phyloP scores from a whole-genome alignment of 2,329 filamentous ascomycete species.

The Aspergillus sp. region DNA sequence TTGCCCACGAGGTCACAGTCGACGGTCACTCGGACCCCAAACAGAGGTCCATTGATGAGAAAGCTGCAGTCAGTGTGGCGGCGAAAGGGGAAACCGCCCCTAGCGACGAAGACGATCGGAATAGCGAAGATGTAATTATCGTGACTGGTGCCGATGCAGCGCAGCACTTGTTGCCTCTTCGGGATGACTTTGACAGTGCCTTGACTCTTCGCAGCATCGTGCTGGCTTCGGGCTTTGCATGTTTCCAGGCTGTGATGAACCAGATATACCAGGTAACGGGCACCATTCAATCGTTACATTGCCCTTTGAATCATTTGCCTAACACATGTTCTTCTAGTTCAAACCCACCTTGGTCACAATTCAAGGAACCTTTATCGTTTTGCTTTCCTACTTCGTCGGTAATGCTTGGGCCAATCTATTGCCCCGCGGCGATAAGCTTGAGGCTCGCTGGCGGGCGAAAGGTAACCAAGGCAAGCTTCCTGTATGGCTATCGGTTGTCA shows the following conservation, averaged over 20 bases:
- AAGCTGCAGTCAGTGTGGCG: background rate
- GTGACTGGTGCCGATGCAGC: slow-evolving; percentile 54
- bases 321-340: background rate
- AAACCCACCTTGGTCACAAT: background rate
- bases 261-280: slow-evolving; percentile 54
- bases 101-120: background rate
- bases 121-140: slow-evolving; percentile 46
- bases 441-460: slow-evolving; percentile 18
- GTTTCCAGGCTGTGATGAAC: slow-evolving; percentile 56
- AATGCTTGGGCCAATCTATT: slow-evolving; percentile 49
- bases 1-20: background rate
- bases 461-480: slow-evolving; percentile 8
- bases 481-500: slow-evolving; percentile 36
- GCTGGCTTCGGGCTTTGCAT: slow-evolving; percentile 50
- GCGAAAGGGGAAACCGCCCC: background rate
- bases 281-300: background rate
- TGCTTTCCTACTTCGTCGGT: slow-evolving; percentile 58
- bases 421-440: slow-evolving; percentile 53
- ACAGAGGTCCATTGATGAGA: background rate
- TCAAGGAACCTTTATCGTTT: slow-evolving; percentile 56
- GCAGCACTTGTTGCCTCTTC: slow-evolving; percentile 49
- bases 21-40: background rate
- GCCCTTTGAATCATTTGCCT: background rate
- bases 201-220: slow-evolving; percentile 56
- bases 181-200: slow-evolving; percentile 54